These are phyloP conservation scores for Onygenales sp. DNA, from an alignment of 2,329 filamentous ascomycete genomes.

Conservation along the genomic window DNA sequence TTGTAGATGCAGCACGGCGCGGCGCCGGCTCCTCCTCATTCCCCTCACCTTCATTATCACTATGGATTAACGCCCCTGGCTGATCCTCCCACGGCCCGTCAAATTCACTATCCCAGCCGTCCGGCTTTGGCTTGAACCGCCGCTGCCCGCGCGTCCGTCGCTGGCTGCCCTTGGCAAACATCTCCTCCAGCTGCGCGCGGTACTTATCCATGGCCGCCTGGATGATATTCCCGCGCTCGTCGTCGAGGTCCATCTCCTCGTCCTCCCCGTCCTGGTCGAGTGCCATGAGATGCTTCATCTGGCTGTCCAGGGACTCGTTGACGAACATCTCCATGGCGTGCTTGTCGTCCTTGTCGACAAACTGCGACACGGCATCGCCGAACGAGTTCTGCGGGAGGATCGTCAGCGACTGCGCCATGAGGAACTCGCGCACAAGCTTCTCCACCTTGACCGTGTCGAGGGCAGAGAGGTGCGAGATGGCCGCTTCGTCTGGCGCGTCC, in stretches of 20 bases:
- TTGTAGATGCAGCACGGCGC: constrained; percentile 37
- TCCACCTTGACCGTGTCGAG: constrained; percentile 79
- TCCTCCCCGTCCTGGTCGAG: constrained; percentile 60
- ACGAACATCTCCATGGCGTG: constrained; percentile 80
- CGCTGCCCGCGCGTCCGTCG: constrained; percentile 44
- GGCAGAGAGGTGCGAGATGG: constrained; percentile 49
- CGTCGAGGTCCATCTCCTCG: constrained; percentile 57
- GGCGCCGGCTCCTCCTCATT: constrained; percentile 39
- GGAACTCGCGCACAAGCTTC: constrained; percentile 76
- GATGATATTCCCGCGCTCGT: constrained; percentile 58
- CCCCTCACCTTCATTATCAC: constrained; percentile 42
- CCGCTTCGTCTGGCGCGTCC: constrained; percentile 45
- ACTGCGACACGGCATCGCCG: constrained; percentile 83
- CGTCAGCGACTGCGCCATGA: constrained; percentile 78
- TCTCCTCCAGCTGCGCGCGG: constrained; percentile 58
- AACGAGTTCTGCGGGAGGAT: constrained; percentile 90
- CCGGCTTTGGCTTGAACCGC: constrained; percentile 65
- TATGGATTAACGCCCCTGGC: constrained; percentile 53
- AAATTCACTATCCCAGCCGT: constrained; percentile 79
- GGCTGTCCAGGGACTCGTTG: constrained; percentile 58
- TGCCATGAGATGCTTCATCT: constrained; percentile 60
- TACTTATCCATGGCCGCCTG: constrained; percentile 65
- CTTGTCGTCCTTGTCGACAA: constrained; percentile 91
- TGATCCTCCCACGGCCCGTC: constrained; percentile 81
- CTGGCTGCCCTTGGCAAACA: constrained; percentile 57